phyloP scores from a whole-genome alignment of 2,329 filamentous ascomycete species.

The Akanthomyces dipterigenus region DNA sequence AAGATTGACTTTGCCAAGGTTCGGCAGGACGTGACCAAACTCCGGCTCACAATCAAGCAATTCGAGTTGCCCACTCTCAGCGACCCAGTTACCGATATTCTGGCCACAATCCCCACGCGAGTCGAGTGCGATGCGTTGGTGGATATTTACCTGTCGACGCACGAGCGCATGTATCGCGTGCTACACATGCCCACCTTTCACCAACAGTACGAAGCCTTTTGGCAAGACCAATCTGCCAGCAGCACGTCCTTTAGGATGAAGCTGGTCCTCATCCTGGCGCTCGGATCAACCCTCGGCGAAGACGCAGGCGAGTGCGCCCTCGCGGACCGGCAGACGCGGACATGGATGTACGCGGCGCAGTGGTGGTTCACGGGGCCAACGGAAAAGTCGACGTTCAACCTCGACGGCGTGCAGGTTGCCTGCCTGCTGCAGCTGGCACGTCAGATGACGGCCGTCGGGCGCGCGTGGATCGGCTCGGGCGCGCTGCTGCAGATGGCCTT shows the following conservation, averaged over 20 bases:
- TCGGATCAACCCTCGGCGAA: neutral
- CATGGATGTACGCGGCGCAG: conserved; percentile 6
- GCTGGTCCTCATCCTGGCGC: conserved; percentile 3
- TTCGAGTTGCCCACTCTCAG: neutral
- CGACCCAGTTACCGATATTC: neutral
- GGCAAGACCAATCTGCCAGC: neutral
- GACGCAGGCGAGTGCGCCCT: neutral
- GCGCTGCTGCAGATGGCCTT: conserved; percentile 8
- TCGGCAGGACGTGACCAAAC: neutral
- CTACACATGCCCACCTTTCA: conserved; percentile 2
- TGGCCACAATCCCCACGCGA: neutral
- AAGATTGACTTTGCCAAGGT: conserved; percentile 7
- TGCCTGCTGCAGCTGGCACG: conserved; percentile 2
- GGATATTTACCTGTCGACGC: neutral
- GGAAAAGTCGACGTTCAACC: neutral
- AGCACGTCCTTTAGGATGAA: neutral
- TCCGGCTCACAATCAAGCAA: conserved; percentile 3
- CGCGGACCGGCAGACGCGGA: neutral
- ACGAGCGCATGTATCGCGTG: conserved; percentile 7
- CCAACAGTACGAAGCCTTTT: conserved; percentile 3
- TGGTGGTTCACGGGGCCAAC: conserved; percentile 7
- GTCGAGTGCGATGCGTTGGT: neutral
- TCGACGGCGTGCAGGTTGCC: conserved; percentile 5
- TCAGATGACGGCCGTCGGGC: conserved; percentile 6
- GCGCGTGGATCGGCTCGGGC: neutral